Percentiles rank a stretch among this genome's conserved stretches.
phyloP scores from a whole-genome alignment of 805 yeast genomes.

The Saccharomycopsis schoenii region DNA sequence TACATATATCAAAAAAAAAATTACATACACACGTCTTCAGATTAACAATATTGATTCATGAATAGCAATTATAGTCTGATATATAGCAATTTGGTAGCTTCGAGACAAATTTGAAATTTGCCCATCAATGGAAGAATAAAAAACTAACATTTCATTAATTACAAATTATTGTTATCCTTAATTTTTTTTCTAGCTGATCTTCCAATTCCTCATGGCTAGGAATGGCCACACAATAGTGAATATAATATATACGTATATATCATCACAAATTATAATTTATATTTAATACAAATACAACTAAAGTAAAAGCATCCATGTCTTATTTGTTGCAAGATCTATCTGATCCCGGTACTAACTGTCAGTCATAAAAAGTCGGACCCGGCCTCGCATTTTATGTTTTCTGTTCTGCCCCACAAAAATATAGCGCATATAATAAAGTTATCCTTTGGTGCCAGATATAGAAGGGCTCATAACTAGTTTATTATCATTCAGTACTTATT shows the following conservation, averaged over 20 bases:
- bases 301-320: neutral
- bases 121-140: neutral
- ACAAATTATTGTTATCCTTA: slow-evolving; percentile 10
- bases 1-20: neutral
- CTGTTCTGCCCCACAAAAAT: too few species aligned
- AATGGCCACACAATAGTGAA: neutral
- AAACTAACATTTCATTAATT: slow-evolving; percentile 1
- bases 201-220: neutral
- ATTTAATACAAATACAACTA: neutral
- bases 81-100: neutral
- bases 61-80: neutral
- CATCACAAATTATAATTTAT: neutral
- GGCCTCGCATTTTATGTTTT: neutral
- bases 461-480: too few species aligned
- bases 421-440: too few species aligned
- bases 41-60: slow-evolving; percentile 5
- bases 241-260: neutral
- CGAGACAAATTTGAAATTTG: neutral
- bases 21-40: neutral
- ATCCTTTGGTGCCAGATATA: too few species aligned
- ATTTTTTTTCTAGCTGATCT: slow-evolving; percentile 16
- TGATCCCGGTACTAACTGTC: neutral
- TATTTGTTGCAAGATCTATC: neutral
- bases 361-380: neutral
- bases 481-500: too few species aligned